phyloP scores from a whole-genome alignment of 75 land plant species.

The Azolla pinnata region DNA sequence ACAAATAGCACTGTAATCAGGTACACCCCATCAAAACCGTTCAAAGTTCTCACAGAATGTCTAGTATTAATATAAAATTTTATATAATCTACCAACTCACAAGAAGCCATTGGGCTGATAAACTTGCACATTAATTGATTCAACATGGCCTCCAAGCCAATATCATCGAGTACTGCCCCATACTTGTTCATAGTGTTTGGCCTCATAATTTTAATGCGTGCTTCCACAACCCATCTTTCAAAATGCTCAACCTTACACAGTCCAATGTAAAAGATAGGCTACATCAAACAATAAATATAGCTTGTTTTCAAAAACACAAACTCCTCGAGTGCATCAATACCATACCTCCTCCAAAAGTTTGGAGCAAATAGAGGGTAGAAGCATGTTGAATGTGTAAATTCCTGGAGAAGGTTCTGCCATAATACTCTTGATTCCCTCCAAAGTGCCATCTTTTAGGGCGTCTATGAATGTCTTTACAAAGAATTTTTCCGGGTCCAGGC shows the following conservation, averaged over 20 bases:
- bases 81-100: conserved; percentile 20
- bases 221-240: conserved; percentile 79
- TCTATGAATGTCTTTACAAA: conserved; percentile 73
- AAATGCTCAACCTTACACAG: conserved; percentile 68
- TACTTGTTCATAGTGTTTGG: conserved; percentile 98
- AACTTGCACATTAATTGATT: conserved; percentile 68
- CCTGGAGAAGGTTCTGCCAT: conserved; percentile 77
- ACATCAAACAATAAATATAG: neutral
- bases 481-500: conserved; percentile 51
- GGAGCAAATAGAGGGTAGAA: conserved; percentile 73
- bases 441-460: conserved; percentile 63
- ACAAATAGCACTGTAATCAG: conserved; percentile 61
- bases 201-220: conserved; percentile 72
- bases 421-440: conserved; percentile 64
- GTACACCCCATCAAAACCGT: neutral
- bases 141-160: conserved; percentile 89
- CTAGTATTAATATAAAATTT: neutral
- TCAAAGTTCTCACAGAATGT: neutral
- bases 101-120: conserved; percentile 64
- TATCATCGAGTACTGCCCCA: conserved; percentile 98
- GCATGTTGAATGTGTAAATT: conserved; percentile 71
- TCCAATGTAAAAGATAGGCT: neutral
- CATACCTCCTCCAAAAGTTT: conserved; percentile 67
- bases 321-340: neutral
- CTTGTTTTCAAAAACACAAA: neutral